Conservation (phyloP, 148 eudicot genomes). For the Suaeda aralocaspica region DNA sequence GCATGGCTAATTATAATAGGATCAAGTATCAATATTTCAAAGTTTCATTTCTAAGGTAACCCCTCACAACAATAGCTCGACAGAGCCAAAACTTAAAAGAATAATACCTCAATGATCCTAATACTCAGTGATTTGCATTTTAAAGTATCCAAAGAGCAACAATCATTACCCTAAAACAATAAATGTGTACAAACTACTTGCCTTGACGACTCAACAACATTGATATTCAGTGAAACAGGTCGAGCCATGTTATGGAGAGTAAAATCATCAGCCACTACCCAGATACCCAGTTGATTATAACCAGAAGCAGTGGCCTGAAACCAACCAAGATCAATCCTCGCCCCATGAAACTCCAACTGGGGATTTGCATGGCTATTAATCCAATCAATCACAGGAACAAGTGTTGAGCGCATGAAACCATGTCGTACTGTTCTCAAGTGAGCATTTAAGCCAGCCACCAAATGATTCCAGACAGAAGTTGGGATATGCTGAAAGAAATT, state of each 20-base stretch:
- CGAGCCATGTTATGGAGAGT: constrained; percentile 34
- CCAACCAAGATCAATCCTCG: constrained; percentile 75
- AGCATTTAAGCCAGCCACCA: constrained; percentile 80
- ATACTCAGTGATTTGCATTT: background rate
- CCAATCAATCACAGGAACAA: constrained; percentile 65
- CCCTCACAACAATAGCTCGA: background rate
- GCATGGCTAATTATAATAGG: background rate
- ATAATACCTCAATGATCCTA: background rate
- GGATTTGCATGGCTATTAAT: constrained; percentile 70
- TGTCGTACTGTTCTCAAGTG: constrained; percentile 72
- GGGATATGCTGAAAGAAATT: constrained; percentile 64
- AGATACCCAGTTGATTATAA: constrained; percentile 67
- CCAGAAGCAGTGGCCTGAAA: constrained; percentile 81
- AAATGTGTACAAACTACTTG: constrained; percentile 17
- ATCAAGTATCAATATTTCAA: background rate
- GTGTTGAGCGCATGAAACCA: constrained; percentile 56
- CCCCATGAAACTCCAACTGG: constrained; percentile 79
- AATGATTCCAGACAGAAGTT: constrained; percentile 69
- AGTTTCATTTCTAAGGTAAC: background rate
- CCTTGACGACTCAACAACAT: constrained; percentile 44
- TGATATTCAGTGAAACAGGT: constrained; percentile 31
- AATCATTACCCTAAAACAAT: background rate
- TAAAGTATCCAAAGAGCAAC: background rate
- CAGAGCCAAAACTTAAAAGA: background rate
- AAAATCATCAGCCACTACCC: constrained; percentile 59